These are phyloP conservation scores for Mycena filopes DNA, from an alignment of 768 basidiomycete species.

Conservation along the genomic window DNA sequence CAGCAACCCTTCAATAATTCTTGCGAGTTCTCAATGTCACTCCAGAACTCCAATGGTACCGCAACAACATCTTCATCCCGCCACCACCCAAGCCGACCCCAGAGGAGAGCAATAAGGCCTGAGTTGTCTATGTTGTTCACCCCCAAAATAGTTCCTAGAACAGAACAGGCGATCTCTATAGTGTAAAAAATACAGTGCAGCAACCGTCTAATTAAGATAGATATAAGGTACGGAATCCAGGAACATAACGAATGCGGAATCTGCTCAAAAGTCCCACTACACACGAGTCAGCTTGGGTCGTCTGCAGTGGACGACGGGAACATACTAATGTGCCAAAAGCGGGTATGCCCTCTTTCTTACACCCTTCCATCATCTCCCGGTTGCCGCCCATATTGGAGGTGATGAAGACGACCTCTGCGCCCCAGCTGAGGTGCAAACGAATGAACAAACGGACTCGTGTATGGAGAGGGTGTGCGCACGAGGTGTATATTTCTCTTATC, in stretches of 20 bases:
- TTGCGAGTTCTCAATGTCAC: neutral
- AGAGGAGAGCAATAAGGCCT: neutral
- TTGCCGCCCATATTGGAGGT: conserved; percentile 85
- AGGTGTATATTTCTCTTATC: conserved; percentile 74
- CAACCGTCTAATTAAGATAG: too few relatives aligned
- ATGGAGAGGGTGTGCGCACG: conserved; percentile 41
- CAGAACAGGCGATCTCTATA: too few relatives aligned
- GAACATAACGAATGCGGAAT: neutral
- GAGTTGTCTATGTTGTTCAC: neutral
- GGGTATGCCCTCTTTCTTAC: conserved; percentile 75
- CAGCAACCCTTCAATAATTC: neutral
- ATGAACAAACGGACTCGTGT: too few relatives aligned
- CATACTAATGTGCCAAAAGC: conserved; percentile 59
- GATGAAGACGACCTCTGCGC: conserved; percentile 86
- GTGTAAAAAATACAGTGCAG: too few relatives aligned
- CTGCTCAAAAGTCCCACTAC: conserved; percentile 73
- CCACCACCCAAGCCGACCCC: conserved; percentile 34
- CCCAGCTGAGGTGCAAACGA: conserved; percentile 48
- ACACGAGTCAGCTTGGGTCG: conserved; percentile 42
- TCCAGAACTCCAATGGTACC: conserved; percentile 84
- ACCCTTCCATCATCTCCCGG: conserved; percentile 85
- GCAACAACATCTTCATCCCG: conserved; percentile 72
- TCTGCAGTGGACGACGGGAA: neutral
- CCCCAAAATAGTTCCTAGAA: too few relatives aligned
- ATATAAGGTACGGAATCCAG: too few relatives aligned